Conservation (phyloP, 179 eudicot species). For the Silene noctiflora region DNA sequence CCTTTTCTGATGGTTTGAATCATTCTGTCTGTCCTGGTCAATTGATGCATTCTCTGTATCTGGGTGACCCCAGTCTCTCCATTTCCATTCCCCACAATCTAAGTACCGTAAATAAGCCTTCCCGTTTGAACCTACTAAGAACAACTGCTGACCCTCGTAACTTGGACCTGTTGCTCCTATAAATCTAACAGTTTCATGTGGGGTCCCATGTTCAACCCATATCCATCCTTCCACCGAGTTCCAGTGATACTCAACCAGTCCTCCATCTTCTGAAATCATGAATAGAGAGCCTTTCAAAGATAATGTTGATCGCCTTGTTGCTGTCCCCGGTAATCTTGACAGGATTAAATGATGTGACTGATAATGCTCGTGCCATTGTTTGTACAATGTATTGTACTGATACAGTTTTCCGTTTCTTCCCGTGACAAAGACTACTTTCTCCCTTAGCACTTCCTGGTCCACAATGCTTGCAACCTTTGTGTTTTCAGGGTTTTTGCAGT, state of each 20-base stretch:
- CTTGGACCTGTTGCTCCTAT: constrained; percentile 72
- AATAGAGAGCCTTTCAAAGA: constrained; percentile 65
- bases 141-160: constrained; percentile 49
- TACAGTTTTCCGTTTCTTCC: constrained; percentile 62
- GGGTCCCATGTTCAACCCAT: constrained; percentile 89
- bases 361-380: constrained; percentile 73
- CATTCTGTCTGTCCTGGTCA: constrained; percentile 22
- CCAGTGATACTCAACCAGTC: constrained; percentile 78
- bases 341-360: constrained; percentile 77
- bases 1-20: constrained; percentile 18
- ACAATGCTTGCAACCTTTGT: constrained; percentile 68
- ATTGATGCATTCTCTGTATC: constrained; percentile 18
- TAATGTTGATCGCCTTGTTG: constrained; percentile 44
- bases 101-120: constrained; percentile 58
- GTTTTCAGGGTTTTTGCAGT: constrained; percentile 60
- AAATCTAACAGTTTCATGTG: constrained; percentile 45
- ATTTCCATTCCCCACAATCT: constrained; percentile 55
- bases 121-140: constrained; percentile 77
- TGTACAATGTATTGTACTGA: constrained; percentile 72
- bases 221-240: constrained; percentile 63
- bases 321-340: constrained; percentile 63
- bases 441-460: constrained; percentile 72
- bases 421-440: constrained; percentile 57
- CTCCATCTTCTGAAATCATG: constrained; percentile 71
- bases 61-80: constrained; percentile 63